A percentile compares a stretch with the other conserved stretches of the same genome.
These are phyloP conservation scores for Pythium myriotylum DNA, from an alignment of 352 stramenopile species.

Conservation along the genomic window DNA sequence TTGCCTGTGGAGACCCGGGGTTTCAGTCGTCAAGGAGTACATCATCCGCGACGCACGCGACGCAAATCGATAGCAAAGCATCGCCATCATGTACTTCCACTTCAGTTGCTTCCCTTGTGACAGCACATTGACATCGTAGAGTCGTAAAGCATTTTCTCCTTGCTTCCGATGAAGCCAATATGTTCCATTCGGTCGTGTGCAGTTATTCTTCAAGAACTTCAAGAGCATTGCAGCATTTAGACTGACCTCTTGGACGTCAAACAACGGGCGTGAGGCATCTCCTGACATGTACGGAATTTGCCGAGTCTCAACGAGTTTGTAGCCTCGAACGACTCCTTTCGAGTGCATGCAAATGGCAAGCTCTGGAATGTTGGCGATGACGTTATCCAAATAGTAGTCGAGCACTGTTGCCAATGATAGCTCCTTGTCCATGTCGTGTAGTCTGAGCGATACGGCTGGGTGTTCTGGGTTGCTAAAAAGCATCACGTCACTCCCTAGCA, in stretches of 20 bases:
- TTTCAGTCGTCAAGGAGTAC: slow-evolving; percentile 57
- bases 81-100: slow-evolving; percentile 92
- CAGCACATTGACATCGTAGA: slow-evolving; percentile 85
- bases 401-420: slow-evolving; percentile 81
- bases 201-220: slow-evolving; percentile 88
- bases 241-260: slow-evolving; percentile 86
- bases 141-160: slow-evolving; percentile 73
- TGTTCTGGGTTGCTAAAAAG: slow-evolving; percentile 87
- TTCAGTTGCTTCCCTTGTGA: slow-evolving; percentile 85
- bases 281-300: slow-evolving; percentile 84
- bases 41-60: slow-evolving; percentile 67
- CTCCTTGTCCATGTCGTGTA: slow-evolving; percentile 87
- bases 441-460: slow-evolving; percentile 77
- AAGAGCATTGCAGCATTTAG: slow-evolving; percentile 87
- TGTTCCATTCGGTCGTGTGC: slow-evolving; percentile 76
- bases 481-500: slow-evolving; percentile 81
- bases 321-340: slow-evolving; percentile 80
- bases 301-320: slow-evolving; percentile 82
- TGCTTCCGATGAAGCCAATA: slow-evolving; percentile 85
- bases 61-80: slow-evolving; percentile 88
- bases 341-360: slow-evolving; percentile 88
- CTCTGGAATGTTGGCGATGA: slow-evolving; percentile 87
- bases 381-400: slow-evolving; percentile 89
- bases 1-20: slow-evolving; percentile 59
- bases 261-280: slow-evolving; percentile 54